Evolutionary conservation across 2,329 filamentous ascomycete genomes (phyloP).

Genomic region (Botryosphaeria dothidea): DNA sequence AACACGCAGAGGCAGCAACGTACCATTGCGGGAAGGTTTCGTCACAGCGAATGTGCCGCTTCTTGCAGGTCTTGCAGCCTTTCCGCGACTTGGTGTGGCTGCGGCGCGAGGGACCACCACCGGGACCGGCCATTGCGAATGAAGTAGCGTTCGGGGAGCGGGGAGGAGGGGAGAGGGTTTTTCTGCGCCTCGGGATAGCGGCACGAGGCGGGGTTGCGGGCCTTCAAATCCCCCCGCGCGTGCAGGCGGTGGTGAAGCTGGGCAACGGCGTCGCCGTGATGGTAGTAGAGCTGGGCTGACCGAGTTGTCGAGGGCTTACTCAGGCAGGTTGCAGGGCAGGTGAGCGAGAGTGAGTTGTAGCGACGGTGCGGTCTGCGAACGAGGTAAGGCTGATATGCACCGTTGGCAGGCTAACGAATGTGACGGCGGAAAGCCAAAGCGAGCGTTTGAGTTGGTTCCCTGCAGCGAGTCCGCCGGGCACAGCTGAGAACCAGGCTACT

Average conservation of each 20-base stretch:
- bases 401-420: conserved; percentile 26
- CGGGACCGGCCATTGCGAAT: conserved; percentile 78
- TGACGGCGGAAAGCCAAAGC: conserved; percentile 35
- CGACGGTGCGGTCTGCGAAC: conserved; percentile 9
- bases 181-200: conserved; percentile 4
- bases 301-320: conserved; percentile 7
- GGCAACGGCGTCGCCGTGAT: conserved; percentile 15
- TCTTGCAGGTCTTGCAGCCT: conserved; percentile 97
- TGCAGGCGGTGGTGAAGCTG: conserved; percentile 7
- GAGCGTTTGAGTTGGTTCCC: conserved; percentile 28
- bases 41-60: conserved; percentile 94
- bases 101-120: conserved; percentile 84
- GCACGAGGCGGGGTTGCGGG: conserved; percentile 13
- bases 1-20: conserved; percentile 26
- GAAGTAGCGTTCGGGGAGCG: not conserved
- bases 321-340: not conserved
- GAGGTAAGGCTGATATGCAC: conserved; percentile 19
- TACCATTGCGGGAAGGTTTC: conserved; percentile 98
- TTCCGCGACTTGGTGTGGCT: conserved; percentile 99
- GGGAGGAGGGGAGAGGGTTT: conserved; percentile 8
- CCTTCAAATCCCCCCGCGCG: conserved; percentile 2
- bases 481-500: conserved; percentile 34
- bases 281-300: not conserved
- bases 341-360: conserved; percentile 7
- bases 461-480: conserved; percentile 32